Evolutionary conservation across 208 protist species (phyloP).

Genomic region (Acanthamoeba healyi): DNA sequence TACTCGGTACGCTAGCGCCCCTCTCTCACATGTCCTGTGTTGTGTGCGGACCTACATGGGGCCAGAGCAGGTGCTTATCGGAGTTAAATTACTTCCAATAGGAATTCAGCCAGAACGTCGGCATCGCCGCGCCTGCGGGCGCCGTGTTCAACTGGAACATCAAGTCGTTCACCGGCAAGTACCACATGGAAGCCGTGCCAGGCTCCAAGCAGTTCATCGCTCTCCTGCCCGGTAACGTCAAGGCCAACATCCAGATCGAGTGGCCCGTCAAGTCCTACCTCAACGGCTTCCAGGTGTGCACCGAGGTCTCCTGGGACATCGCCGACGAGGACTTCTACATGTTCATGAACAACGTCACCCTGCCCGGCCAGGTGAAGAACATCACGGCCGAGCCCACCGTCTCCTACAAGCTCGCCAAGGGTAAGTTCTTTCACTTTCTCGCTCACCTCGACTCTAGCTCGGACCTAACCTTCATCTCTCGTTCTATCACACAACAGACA

Average conservation of each 20-base stretch:
- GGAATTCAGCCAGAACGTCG: conserved; percentile 38
- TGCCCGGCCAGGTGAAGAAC: conserved; percentile 54
- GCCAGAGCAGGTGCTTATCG: no score
- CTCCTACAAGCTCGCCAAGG: not conserved
- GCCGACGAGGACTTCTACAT: conserved; percentile 63
- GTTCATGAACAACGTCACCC: conserved; percentile 66
- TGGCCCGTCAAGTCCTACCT: conserved; percentile 61
- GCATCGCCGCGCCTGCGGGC: not conserved
- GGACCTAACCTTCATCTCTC: not conserved
- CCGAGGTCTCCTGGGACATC: conserved; percentile 68
- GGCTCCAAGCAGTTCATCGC: conserved; percentile 61
- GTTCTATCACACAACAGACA: not conserved
- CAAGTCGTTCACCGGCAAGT: conserved; percentile 55
- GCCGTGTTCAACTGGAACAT: conserved; percentile 69
- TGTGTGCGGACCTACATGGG: no score
- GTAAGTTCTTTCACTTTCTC: not conserved
- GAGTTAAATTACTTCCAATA: not conserved
- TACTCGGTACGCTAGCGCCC: not conserved
- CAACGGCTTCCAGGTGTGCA: conserved; percentile 71
- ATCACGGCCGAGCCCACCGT: conserved; percentile 21
- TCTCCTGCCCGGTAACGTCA: conserved; percentile 58
- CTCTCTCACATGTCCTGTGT: not conserved
- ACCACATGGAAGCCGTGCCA: conserved; percentile 67
- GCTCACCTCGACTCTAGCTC: no score
- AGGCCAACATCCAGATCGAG: conserved; percentile 75